These are phyloP conservation scores for Yarrowia keelungensis DNA, from an alignment of 805 yeast genomes.

Conservation along the genomic window DNA sequence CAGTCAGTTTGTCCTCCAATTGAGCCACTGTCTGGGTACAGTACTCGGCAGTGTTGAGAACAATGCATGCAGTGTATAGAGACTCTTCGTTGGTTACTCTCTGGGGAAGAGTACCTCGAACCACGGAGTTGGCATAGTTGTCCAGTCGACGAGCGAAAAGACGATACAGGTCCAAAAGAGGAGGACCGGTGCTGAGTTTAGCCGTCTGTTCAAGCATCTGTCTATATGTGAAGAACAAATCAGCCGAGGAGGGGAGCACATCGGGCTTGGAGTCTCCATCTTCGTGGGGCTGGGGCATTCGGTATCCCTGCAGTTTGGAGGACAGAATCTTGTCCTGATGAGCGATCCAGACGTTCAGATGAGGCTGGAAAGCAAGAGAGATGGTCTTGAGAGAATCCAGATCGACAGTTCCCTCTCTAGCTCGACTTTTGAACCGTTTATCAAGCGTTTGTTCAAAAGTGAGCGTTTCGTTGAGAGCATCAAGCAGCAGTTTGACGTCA, in stretches of 20 bases:
- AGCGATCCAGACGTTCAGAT: constrained; percentile 81
- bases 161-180: constrained; percentile 57
- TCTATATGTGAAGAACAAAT: constrained; percentile 79
- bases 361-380: constrained; percentile 82
- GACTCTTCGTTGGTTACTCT: constrained; percentile 56
- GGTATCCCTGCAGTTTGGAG: constrained; percentile 67
- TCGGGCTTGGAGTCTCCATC: constrained; percentile 56
- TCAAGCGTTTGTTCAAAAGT: constrained; percentile 83
- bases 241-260: constrained; percentile 86
- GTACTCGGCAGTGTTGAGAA: constrained; percentile 89
- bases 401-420: constrained; percentile 15
- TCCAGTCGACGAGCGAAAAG: constrained; percentile 71
- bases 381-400: constrained; percentile 50
- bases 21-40: constrained; percentile 80
- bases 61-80: constrained; percentile 68
- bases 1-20: constrained; percentile 65
- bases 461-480: constrained; percentile 73
- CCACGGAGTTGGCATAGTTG: constrained; percentile 62
- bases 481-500: constrained; percentile 70
- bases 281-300: constrained; percentile 51
- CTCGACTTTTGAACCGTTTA: constrained; percentile 56
- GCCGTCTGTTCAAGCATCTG: constrained; percentile 73
- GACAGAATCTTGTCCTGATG: constrained; percentile 76
- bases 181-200: constrained; percentile 58
- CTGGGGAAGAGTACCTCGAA: constrained; percentile 49